Evolutionary conservation across 2,329 filamentous ascomycete species (phyloP).

Genomic region (Rugonectria rugulosa): DNA sequence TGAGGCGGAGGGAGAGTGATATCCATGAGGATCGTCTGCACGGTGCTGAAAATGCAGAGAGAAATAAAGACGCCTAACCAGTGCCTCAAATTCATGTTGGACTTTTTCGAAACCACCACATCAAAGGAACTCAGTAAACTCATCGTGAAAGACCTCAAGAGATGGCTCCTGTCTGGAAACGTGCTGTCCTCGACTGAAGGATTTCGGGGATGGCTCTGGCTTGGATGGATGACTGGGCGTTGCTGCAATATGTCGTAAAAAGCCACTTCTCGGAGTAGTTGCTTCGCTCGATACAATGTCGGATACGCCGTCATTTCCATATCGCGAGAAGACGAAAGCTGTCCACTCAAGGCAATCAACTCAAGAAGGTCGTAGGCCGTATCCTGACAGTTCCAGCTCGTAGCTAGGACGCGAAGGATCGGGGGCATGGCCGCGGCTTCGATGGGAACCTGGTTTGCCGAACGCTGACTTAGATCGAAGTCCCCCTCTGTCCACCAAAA

Average conservation of each 20-base stretch:
- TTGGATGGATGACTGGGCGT: constrained; percentile 51
- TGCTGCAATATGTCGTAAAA: constrained; percentile 62
- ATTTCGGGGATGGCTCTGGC: constrained; percentile 35
- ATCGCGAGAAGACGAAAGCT: constrained; percentile 56
- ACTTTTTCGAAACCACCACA: constrained; percentile 48
- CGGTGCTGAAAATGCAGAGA: constrained; percentile 65
- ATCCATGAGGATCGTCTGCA: constrained; percentile 60
- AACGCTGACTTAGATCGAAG: constrained; percentile 44
- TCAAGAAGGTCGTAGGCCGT: constrained; percentile 61
- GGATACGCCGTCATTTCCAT: constrained; percentile 59
- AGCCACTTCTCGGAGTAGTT: constrained; percentile 61
- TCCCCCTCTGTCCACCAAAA: constrained; percentile 66
- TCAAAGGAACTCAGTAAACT: constrained; percentile 64
- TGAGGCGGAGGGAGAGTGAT: constrained; percentile 38
- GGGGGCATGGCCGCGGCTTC: constrained; percentile 54
- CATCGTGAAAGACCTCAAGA: constrained; percentile 58
- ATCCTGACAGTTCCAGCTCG: constrained; percentile 59
- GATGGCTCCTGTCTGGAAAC: constrained; percentile 54
- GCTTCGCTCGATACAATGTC: constrained; percentile 60
- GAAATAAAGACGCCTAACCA: constrained; percentile 63
- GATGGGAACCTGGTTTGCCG: constrained; percentile 20
- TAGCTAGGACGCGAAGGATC: constrained; percentile 57
- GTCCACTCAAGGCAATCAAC: constrained; percentile 58
- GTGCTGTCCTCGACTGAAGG: constrained; percentile 53
- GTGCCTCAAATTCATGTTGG: constrained; percentile 50